These are phyloP conservation scores for Wallacemonas sp. DNA, from an alignment of 208 protist species.

Conservation along the genomic window DNA sequence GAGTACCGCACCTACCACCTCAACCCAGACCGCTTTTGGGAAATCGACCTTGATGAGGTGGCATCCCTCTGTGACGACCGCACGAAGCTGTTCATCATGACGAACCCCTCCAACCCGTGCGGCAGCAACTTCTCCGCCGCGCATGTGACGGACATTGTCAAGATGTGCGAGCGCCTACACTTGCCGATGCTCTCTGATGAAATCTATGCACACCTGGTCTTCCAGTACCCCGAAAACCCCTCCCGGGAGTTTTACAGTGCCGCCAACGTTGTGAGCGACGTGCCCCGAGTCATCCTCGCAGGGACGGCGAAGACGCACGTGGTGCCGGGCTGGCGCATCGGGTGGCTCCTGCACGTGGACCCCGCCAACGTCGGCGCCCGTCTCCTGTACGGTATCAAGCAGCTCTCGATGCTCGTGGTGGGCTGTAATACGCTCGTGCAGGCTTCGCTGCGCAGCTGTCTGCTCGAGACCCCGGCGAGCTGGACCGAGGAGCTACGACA, in stretches of 20 bases:
- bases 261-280: constrained; percentile 69
- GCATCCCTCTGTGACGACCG: constrained; percentile 66
- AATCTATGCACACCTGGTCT: constrained; percentile 94
- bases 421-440: constrained; percentile 91
- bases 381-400: constrained; percentile 42
- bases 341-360: constrained; percentile 87
- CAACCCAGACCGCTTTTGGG: constrained; percentile 84
- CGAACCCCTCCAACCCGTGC: constrained; percentile 96
- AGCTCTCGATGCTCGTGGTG: constrained; percentile 63
- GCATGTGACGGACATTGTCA: constrained; percentile 80
- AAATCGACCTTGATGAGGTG: constrained; percentile 83
- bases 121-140: constrained; percentile 85
- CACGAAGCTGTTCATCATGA: constrained; percentile 91
- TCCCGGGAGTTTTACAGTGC: constrained; percentile 61
- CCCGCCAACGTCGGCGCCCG: constrained; percentile 21
- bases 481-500: constrained; percentile 49
- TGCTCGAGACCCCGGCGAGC: constrained; percentile 57
- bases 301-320: constrained; percentile 92
- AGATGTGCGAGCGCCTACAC: constrained; percentile 77
- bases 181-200: constrained; percentile 95
- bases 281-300: constrained; percentile 85
- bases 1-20: constrained; percentile 80
- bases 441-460: constrained; percentile 70
- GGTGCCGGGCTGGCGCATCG: constrained; percentile 93
- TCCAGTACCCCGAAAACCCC: constrained; percentile 39